Base-by-base conservation (phyloP, 1,139 yeast genomes). In the Cylindricascospora bacillispora region DNA sequence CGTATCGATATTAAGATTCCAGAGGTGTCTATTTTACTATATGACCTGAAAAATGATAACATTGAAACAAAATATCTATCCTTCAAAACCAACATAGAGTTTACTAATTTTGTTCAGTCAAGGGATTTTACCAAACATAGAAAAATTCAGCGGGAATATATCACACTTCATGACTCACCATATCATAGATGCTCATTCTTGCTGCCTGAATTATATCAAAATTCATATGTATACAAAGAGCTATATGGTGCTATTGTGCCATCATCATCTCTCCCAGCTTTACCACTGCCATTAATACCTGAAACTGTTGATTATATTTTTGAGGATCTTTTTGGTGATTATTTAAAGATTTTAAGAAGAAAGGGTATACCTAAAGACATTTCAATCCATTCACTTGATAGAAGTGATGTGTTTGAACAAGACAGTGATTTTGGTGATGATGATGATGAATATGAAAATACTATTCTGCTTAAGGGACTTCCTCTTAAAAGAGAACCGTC, bases 341-440 rank as follows among this genome's bases (percentile, higher is more conserved):
- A 37, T 22, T 15, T 32, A 10, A 14, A 15, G 13, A 10, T 89
- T 34, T 76, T 95, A 3, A 73, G 98, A 60, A 72, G 98, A 55
- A 78, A 76, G 57, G 98, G 98, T 30, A 95, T 89, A 58, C 97
- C 98, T 20, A 89, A 89, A 59, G 76, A 82, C 22, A 73, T n/a
- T n/a, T n/a, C n/a, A 11, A 24, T 24, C 26, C 26, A 10, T 24
- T 24, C n/a, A 24, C 15, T 16, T 11, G 15, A 12, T 5, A n/a
- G n/a, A n/a, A n/a, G n/a, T n/a, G n/a, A n/a, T n/a, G n/a, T 24
- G n/a, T 28, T 28, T 11, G 27, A 25, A n/a, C 27, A 20, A 14
- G 24, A 25, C 6, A 21, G 22, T 20, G 26, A 25, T 9, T 12
- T 24, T 12, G 19, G 21, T 11, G 25, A 28, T 15, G 24, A 20